Evolutionary conservation across 208 protist species (phyloP), one percentile per base, ranked within the genome.

Genomic region (Leptomonas seymouri): DNA sequence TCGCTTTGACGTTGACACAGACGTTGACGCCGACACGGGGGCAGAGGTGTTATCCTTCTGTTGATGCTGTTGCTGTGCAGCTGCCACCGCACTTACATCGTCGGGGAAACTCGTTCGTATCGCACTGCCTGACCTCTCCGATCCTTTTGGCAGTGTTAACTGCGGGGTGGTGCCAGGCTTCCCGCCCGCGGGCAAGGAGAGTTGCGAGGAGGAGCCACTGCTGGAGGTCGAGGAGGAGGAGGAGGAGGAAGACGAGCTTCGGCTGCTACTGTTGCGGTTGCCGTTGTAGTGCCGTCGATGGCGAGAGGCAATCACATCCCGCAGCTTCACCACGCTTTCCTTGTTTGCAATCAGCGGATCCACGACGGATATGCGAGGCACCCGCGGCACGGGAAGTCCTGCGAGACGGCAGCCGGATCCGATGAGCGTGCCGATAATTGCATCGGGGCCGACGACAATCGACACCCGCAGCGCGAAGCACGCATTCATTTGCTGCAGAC

Each of bases 391-490:
- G 15, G 94, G 92, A 34, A 98, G 68, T 2, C 82, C 87, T 8
- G 73, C 78, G n/a, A 98, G 63, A 11, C 84, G 83, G 58, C 84
- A 87, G 11, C 80, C 94, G 15, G 94, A 96, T 1, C 86, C 92
- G 3, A 73, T 93, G 45, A 93, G 69, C 20, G 84, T 92, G 6
- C 89, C 91, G 46, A 97, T 78, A 60, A 97, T 94, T 28, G 70
- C 76, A 21, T 91, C 84, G 5, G 77, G 74, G 7, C 85, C 82
- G 1, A 98, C 71, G 18, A 85, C 78, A 51, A 98, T 81, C 2
- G 86, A 86, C 34, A 97, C 82, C 0, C 81, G 77, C 39, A 97
- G 67, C 16, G 86, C 77, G 78, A 98, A 97, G 51, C 89, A 93
- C 25, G 89, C 85, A 76, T 98, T 98, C 36, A 95, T 66, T 68